Percentiles rank a stretch among this genome's conserved stretches.
phyloP scores from a whole-genome alignment of 352 stramenopile species.

The Nothophytophthora sp. region DNA sequence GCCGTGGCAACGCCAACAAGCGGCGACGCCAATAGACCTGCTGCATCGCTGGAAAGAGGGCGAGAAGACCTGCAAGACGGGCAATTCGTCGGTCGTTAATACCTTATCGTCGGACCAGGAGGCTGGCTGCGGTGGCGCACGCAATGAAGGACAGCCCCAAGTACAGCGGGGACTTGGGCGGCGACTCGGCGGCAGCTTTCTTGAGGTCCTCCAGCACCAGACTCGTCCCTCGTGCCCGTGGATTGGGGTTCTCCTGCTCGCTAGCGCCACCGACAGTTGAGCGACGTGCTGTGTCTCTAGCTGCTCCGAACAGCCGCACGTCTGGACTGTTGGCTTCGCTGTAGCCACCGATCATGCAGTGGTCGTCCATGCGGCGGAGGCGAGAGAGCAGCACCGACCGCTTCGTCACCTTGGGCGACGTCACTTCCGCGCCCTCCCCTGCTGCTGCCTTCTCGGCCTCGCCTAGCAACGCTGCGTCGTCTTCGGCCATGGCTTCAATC shows the following conservation, averaged over 20 bases:
- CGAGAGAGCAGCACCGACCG: slow-evolving; percentile 3
- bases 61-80: slow-evolving; percentile 2
- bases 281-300: slow-evolving; percentile 4
- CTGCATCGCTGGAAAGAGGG: not conserved
- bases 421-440: not conserved
- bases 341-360: slow-evolving; percentile 16
- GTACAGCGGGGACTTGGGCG: slow-evolving; percentile 35
- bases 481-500: not conserved
- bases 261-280: slow-evolving; percentile 2
- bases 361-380: slow-evolving; percentile 12
- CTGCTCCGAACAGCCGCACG: slow-evolving; percentile 10
- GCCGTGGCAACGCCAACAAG: slow-evolving; percentile 17
- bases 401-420: slow-evolving; percentile 8
- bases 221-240: not conserved
- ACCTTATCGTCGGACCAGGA: slow-evolving; percentile 43
- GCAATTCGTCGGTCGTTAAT: slow-evolving; percentile 6
- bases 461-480: not conserved
- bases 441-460: not conserved
- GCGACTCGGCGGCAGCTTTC: slow-evolving; percentile 6
- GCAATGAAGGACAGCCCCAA: slow-evolving; percentile 55
- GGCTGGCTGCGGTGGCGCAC: slow-evolving; percentile 41
- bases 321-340: slow-evolving; percentile 16
- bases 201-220: slow-evolving; percentile 23
- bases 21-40: slow-evolving; percentile 10
- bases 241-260: too few relatives aligned